Percentiles rank a stretch among this genome's conserved stretches.
These are phyloP conservation scores for Pythium pyrilobum DNA, from an alignment of 352 stramenopile genomes.

Conservation along the genomic window DNA sequence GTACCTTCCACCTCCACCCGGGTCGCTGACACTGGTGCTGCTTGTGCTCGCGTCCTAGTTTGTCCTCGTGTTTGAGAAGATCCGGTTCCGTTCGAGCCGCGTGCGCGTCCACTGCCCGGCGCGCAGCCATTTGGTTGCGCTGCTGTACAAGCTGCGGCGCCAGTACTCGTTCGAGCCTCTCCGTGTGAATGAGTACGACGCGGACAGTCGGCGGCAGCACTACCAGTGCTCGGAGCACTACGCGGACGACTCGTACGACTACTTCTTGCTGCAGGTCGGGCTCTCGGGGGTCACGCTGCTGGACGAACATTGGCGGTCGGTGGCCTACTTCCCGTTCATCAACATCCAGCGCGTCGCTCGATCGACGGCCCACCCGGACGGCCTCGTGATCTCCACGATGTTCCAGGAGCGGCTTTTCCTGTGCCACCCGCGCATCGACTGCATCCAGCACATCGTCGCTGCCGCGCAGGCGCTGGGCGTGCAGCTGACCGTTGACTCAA, in stretches of 20 bases:
- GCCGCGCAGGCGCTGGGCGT: conserved; percentile 43
- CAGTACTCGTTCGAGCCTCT: conserved; percentile 37
- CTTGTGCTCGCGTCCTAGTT: conserved; percentile 26
- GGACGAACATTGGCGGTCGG: conserved; percentile 37
- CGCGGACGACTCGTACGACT: conserved; percentile 50
- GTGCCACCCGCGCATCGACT: conserved; percentile 50
- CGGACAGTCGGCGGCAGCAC: conserved; percentile 20
- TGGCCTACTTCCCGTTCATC: conserved; percentile 46
- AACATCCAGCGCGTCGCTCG: conserved; percentile 44
- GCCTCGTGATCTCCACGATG: conserved; percentile 49
- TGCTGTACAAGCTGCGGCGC: conserved; percentile 40
- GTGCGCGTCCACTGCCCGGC: conserved; percentile 56
- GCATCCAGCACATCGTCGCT: conserved; percentile 47
- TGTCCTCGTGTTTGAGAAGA: conserved; percentile 52
- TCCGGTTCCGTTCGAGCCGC: conserved; percentile 47
- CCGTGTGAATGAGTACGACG: conserved; percentile 19
- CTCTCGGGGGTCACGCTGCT: conserved; percentile 46
- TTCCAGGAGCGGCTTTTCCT: conserved; percentile 72
- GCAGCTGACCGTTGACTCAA: conserved; percentile 30
- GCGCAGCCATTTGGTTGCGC: conserved; percentile 45
- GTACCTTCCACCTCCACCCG: neutral
- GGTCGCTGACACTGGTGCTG: neutral
- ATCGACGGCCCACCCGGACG: conserved; percentile 40
- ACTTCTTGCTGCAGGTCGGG: conserved; percentile 45
- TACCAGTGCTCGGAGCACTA: conserved; percentile 66